A percentile compares a stretch with the other conserved stretches of the same genome.
Conservation (phyloP, 441 rosid species). For the Dalechampia spathulata region DNA sequence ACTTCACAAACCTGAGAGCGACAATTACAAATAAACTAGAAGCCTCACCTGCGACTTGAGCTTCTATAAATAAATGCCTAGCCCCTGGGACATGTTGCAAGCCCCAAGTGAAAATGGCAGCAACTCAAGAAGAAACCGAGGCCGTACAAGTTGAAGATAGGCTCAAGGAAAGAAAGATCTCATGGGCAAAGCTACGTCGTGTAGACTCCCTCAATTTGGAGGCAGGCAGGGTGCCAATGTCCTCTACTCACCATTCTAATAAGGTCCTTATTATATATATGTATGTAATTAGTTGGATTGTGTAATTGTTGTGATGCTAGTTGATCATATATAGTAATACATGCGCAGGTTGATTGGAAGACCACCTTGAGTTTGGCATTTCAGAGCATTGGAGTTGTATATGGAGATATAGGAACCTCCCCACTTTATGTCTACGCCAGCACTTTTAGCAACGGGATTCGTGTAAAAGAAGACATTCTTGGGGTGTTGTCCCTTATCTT, state of each 20-base stretch:
- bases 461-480: conserved; percentile 35
- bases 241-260: conserved; percentile 19
- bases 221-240: conserved; percentile 40
- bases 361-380: conserved; percentile 54
- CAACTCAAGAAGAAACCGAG: not conserved
- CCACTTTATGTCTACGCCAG: conserved; percentile 62
- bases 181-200: conserved; percentile 54
- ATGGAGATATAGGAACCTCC: conserved; percentile 75
- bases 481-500: conserved; percentile 66
- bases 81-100: too few relatives aligned
- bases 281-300: not conserved
- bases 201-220: conserved; percentile 59
- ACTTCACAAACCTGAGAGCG: too few relatives aligned
- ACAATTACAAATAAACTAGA: too few relatives aligned
- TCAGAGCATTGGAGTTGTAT: conserved; percentile 65
- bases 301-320: not conserved
- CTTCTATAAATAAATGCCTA: too few relatives aligned
- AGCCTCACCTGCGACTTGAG: too few relatives aligned
- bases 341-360: conserved; percentile 39
- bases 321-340: too few relatives aligned
- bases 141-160: conserved; percentile 6
- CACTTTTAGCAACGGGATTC: conserved; percentile 46
- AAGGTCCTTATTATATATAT: too few relatives aligned
- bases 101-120: not conserved
- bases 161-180: conserved; percentile 35